Conservation (phyloP, 2,329 filamentous ascomycete genomes). For the Penicillium italicum region DNA sequence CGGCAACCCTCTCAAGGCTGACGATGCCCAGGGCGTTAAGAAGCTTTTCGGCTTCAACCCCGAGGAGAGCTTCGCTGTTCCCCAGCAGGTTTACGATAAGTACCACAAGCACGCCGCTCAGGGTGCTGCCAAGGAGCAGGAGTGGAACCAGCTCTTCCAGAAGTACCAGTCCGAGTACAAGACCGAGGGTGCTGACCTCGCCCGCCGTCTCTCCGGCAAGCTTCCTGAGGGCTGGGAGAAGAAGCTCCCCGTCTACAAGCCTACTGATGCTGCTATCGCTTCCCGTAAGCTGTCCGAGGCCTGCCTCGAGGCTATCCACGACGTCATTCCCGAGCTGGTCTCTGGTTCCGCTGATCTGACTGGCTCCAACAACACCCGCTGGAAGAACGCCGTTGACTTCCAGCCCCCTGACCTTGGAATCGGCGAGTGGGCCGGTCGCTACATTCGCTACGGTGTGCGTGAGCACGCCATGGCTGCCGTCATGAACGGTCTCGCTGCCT, state of each 20-base stretch:
- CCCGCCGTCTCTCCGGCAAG: slow-evolving; percentile 73
- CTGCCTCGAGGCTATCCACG: slow-evolving; percentile 83
- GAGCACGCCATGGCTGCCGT: slow-evolving; percentile 52
- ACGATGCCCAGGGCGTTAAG: slow-evolving; percentile 93
- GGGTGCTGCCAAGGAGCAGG: slow-evolving; percentile 83
- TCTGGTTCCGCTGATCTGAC: slow-evolving; percentile 98
- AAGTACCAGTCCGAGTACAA: slow-evolving; percentile 79
- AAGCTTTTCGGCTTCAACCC: slow-evolving; percentile 94
- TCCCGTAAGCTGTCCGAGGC: slow-evolving; percentile 96
- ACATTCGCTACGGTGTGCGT: slow-evolving; percentile 58
- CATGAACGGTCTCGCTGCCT: slow-evolving; percentile 78
- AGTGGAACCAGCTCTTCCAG: slow-evolving; percentile 91
- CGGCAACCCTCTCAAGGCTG: slow-evolving; percentile 90
- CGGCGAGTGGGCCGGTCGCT: slow-evolving; percentile 86
- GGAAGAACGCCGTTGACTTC: slow-evolving; percentile 97
- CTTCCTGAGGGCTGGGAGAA: slow-evolving; percentile 98
- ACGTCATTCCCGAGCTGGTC: slow-evolving; percentile 79
- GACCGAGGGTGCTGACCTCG: slow-evolving; percentile 73
- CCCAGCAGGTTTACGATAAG: slow-evolving; percentile 88
- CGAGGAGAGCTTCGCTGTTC: slow-evolving; percentile 85
- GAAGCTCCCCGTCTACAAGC: slow-evolving; percentile 83
- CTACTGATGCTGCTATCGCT: slow-evolving; percentile 76
- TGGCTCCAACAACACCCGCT: slow-evolving; percentile 96
- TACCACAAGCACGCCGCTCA: slow-evolving; percentile 81
- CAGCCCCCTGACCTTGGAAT: slow-evolving; percentile 83